Percentiles rank a stretch among this genome's conserved stretches.
phyloP scores from a whole-genome alignment of 2,329 filamentous ascomycete species.

The Penicillium sp. region DNA sequence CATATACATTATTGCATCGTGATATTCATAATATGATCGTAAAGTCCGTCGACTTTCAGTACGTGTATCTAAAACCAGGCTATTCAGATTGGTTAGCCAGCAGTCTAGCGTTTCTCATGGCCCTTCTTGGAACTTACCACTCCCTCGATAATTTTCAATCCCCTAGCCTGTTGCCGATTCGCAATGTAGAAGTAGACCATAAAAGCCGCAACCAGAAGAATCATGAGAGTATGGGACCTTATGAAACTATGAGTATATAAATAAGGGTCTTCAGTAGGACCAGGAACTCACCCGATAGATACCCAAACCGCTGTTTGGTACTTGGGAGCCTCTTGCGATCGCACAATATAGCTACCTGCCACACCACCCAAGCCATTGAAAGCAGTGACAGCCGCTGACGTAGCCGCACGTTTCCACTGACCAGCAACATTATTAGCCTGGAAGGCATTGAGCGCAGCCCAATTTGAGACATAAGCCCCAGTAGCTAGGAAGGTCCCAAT shows the following conservation, averaged over 20 bases:
- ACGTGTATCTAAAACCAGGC: conserved; percentile 37
- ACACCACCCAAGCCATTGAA: conserved; percentile 65
- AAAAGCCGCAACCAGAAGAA: conserved; percentile 54
- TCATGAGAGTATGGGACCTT: conserved; percentile 60
- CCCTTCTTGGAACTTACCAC: conserved; percentile 25
- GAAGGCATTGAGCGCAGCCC: conserved; percentile 66
- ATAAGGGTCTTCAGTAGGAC: background rate
- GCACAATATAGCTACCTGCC: conserved; percentile 66
- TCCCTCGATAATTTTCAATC: conserved; percentile 53
- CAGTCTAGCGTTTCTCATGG: background rate
- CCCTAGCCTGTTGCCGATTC: conserved; percentile 52
- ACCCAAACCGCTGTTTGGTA: conserved; percentile 69
- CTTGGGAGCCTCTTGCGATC: conserved; percentile 59
- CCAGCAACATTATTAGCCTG: conserved; percentile 64
- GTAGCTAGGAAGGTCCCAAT: conserved; percentile 66
- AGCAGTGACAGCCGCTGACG: conserved; percentile 60
- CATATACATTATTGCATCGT: background rate
- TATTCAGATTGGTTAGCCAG: conserved; percentile 7
- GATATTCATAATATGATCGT: background rate
- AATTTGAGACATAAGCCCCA: conserved; percentile 68
- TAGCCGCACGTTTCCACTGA: conserved; percentile 66
- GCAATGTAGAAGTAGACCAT: conserved; percentile 54
- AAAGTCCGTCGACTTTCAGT: conserved; percentile 19
- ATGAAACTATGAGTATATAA: background rate
- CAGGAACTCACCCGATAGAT: conserved; percentile 54